Evolutionary conservation across 768 basidiomycete species (phyloP), one percentile per base, ranked within the genome.

Genomic region (Lepiota venenata): DNA sequence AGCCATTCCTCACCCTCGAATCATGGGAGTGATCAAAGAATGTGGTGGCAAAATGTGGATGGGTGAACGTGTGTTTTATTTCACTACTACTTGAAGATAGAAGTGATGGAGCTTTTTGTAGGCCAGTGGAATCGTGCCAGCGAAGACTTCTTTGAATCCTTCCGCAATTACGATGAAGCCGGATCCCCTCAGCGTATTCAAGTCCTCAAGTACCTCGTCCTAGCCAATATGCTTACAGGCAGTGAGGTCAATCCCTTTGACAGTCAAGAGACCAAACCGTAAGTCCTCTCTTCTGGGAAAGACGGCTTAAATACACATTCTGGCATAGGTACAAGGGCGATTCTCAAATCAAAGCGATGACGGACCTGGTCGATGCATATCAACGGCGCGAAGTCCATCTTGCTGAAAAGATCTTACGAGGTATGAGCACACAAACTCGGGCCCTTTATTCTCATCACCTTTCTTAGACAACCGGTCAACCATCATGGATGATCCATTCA

Each of bases 41-140:
- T 98, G 96, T 61, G 97, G 97, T 14, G 97, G 97, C 2, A 99
- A 99, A 73, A 99, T 99, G 97, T 98, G 97, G 95, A 98, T 99
- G 97, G 93, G 92, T 55, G 97, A 98, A 78, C 90, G 96, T 88
- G 69, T 3, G 61, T 44, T n/a, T 5, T 27, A 32, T 5, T 39
- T 8, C 21, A 14, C 32, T 45, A 18, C 16, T 39, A 2, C 6
- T 6, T 16, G 15, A 38, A 25, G 25, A 11, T 44, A 27, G 4
- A 16, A 45, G 37, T 11, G 14, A 36, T 39, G 40, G 4, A 41
- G 15, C 12, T 21, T 50, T 20, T 21, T n/a, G 9, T 65, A 94
- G 92, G 91, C 54, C 91, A 97, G 74, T 99, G 96, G 95, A 88
- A 91, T 52, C 84, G 92, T 54, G 97, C 97, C 0, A 95, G 93